Conservation (phyloP, 805 yeast genomes). For the Kregervanrija pseudodelftensis region DNA sequence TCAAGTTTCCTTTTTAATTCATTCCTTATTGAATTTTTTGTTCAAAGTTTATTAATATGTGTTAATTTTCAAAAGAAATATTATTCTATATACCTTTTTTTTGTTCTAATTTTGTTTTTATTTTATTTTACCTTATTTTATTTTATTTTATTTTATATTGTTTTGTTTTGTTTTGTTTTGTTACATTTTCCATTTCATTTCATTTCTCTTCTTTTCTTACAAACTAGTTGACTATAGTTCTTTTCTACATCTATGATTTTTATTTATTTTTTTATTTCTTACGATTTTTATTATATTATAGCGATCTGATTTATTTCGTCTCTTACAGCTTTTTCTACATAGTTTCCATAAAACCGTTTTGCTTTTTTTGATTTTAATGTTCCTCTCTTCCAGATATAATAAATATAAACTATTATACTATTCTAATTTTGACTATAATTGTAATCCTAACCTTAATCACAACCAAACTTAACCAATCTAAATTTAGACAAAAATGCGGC, state of each 20-base stretch:
- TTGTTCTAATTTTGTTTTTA: conserved; percentile 2
- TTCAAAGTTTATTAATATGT: too few relatives aligned
- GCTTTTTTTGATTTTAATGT: not conserved
- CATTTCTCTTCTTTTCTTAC: too few relatives aligned
- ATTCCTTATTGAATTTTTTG: not conserved
- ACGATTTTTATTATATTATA: too few relatives aligned
- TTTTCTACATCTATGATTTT: too few relatives aligned
- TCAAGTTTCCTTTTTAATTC: not conserved
- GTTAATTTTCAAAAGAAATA: not conserved
- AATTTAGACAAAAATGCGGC: too few relatives aligned
- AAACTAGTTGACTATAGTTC: too few relatives aligned
- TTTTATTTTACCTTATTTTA: conserved; percentile 3
- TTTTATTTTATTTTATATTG: conserved; percentile 1
- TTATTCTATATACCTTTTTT: conserved; percentile 5
- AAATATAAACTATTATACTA: not conserved
- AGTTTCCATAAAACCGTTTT: not conserved
- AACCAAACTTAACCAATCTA: too few relatives aligned
- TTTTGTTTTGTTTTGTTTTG: conserved; percentile 1
- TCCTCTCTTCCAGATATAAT: not conserved
- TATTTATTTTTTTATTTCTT: too few relatives aligned
- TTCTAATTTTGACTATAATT: too few relatives aligned
- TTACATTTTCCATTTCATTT: conserved; percentile 1
- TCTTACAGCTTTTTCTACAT: too few relatives aligned
- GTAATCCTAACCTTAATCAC: too few relatives aligned
- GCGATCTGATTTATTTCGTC: too few relatives aligned